Evolutionary conservation across 2,329 filamentous ascomycete species (phyloP).

Genomic region (Pyrenochaeta sp.): DNA sequence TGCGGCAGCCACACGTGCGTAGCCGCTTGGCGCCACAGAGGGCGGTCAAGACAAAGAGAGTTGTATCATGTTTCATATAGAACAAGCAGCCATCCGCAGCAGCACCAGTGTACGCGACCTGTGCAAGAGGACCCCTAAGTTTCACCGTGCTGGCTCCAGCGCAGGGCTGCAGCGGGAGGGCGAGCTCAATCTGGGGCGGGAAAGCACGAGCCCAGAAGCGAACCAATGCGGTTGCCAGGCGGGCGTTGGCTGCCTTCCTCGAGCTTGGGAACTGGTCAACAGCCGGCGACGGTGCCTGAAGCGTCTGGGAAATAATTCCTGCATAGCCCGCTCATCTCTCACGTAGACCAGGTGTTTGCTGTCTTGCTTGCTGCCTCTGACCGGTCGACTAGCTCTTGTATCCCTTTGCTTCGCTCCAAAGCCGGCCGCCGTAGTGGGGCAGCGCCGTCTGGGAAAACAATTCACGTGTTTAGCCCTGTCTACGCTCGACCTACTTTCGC

Average conservation of each 20-base stretch:
- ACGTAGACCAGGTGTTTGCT: slow-evolving; percentile 9
- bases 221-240: slow-evolving; percentile 36
- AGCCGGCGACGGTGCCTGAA: slow-evolving; percentile 18
- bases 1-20: not conserved
- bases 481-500: slow-evolving; percentile 44
- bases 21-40: slow-evolving; percentile 3
- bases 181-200: slow-evolving; percentile 24
- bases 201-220: slow-evolving; percentile 33
- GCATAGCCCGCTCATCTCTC: not conserved
- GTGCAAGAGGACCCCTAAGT: slow-evolving; percentile 8
- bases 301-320: slow-evolving; percentile 5
- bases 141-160: slow-evolving; percentile 8
- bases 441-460: slow-evolving; percentile 40
- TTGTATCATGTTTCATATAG: not conserved
- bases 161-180: slow-evolving; percentile 29
- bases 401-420: slow-evolving; percentile 20
- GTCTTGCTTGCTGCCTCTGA: slow-evolving; percentile 3
- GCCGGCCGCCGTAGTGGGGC: slow-evolving; percentile 39
- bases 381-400: slow-evolving; percentile 6
- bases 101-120: slow-evolving; percentile 1
- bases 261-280: slow-evolving; percentile 1
- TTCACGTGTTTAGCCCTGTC: slow-evolving; percentile 50
- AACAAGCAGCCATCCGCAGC: not conserved
- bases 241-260: slow-evolving; percentile 14
- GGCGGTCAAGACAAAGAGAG: not conserved